These are phyloP conservation scores for Porcisia hertigi DNA, from an alignment of 208 protist genomes.

Conservation along the genomic window DNA sequence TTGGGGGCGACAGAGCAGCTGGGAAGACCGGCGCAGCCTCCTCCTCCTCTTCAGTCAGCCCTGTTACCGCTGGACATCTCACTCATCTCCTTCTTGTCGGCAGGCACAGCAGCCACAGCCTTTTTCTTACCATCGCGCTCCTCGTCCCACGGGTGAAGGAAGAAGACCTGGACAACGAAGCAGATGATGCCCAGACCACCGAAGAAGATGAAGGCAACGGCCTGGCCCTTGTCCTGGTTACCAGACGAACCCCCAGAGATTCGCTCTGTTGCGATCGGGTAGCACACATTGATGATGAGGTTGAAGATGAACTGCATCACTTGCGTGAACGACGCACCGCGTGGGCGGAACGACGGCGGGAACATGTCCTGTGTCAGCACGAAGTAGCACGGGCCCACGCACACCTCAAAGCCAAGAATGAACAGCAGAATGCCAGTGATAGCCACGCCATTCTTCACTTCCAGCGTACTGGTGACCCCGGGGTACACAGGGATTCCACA, in stretches of 20 bases:
- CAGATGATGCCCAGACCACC: conserved; percentile 63
- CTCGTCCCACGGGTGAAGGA: conserved; percentile 72
- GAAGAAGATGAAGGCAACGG: conserved; percentile 90
- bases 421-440: conserved; percentile 82
- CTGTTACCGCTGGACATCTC: no score
- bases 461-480: conserved; percentile 38
- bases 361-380: conserved; percentile 86
- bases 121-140: conserved; percentile 19
- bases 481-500: conserved; percentile 84
- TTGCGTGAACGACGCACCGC: conserved; percentile 64
- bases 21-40: no score
- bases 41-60: no score
- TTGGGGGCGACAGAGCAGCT: no score
- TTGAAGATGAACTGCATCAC: conserved; percentile 86
- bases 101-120: background rate
- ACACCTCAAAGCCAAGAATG: conserved; percentile 76
- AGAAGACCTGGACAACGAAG: conserved; percentile 76
- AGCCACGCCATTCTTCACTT: conserved; percentile 65
- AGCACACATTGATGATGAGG: conserved; percentile 88
- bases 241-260: conserved; percentile 83
- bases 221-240: conserved; percentile 86
- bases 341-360: conserved; percentile 74
- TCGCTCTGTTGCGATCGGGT: conserved; percentile 73
- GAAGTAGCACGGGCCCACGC: conserved; percentile 81
- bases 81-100: no score